Base-by-base conservation (phyloP, 1,139 yeast genomes). In the Candida sojae region DNA sequence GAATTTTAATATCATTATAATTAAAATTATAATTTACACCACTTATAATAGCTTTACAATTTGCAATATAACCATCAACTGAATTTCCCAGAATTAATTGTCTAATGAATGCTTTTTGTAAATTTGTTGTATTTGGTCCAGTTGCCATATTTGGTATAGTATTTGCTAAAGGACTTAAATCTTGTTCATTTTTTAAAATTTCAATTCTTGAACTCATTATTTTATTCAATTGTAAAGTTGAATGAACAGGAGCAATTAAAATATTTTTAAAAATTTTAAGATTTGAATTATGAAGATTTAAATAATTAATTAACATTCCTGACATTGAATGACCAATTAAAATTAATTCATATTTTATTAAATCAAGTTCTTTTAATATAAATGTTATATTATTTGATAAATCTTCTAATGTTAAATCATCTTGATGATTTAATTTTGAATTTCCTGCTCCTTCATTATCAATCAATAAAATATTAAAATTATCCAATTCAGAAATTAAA, bases 311-410 rank as follows among this genome's bases (percentile, higher is more conserved):
- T 23, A 62, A 52, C 63, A 64, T 58, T 1, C 68, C 68, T 2
- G 67, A 64, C 67, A 64, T 63, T 2, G 68, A 63, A 48, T 63
- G 68, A 4, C 68, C 68, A 11, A 63, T 59, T n/a, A 63, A 45
- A 8, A 54, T 51, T 4, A 60, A 42, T 11, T 53, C 43, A 12
- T 48, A 39, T 2, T 33, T 12, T 8, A 23, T 21, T 28, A 61
- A 44, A 1, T 44, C 48, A 37, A 54, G 48, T 40, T 57, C 56
- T 29, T 53, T 46, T 9, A 63, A 49, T 23, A 60, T 51, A 11
- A 51, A 53, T 21, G 54, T 43, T 6, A 60, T 57, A 47, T 60
- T 64, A 1, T 46, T 39, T 21, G 61, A 61, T 49, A 63, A 51
- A 8, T 61, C 51, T 28, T 56, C 53, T 6, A 61, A 45, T 2